Conservation (phyloP, 495 filamentous ascomycete species). For the Xylaria sp. region DNA sequence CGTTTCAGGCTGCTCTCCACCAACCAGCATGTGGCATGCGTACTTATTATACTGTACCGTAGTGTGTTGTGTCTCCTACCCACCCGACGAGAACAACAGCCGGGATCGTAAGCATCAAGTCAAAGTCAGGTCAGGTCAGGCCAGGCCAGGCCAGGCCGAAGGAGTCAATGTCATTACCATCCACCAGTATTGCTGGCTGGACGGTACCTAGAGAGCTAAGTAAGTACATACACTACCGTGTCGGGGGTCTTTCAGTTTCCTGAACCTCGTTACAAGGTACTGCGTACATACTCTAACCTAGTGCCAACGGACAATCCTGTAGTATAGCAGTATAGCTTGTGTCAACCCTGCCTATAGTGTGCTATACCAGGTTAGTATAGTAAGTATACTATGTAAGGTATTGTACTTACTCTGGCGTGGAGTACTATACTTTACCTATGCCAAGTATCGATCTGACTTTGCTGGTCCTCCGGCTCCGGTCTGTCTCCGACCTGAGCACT, state of each 20-base stretch:
- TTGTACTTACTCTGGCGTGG: too few species aligned
- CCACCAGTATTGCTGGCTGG: too few species aligned
- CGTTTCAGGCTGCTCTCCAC: conserved; percentile 23
- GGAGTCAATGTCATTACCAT: neutral
- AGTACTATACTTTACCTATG: too few species aligned
- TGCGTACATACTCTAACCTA: neutral
- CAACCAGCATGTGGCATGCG: neutral
- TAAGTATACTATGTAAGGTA: neutral
- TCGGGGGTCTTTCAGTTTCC: conserved; percentile 22
- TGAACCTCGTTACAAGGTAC: conserved; percentile 30
- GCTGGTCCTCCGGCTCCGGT: conserved; percentile 18
- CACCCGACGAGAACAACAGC: neutral
- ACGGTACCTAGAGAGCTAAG: too few species aligned
- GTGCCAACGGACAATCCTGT: neutral
- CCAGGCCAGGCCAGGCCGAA: too few species aligned
- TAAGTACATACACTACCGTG: too few species aligned
- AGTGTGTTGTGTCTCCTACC: neutral
- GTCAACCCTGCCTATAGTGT: conserved; percentile 20
- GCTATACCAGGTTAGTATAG: too few species aligned
- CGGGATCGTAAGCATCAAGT: neutral
- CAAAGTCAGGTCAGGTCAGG: too few species aligned
- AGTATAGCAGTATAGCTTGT: too few species aligned
- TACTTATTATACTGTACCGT: neutral
- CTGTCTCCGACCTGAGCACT: conserved; percentile 19
- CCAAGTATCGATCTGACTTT: conserved; percentile 11